Conservation (phyloP, 148 eudicot genomes). For the Simmondsia chinensis region DNA sequence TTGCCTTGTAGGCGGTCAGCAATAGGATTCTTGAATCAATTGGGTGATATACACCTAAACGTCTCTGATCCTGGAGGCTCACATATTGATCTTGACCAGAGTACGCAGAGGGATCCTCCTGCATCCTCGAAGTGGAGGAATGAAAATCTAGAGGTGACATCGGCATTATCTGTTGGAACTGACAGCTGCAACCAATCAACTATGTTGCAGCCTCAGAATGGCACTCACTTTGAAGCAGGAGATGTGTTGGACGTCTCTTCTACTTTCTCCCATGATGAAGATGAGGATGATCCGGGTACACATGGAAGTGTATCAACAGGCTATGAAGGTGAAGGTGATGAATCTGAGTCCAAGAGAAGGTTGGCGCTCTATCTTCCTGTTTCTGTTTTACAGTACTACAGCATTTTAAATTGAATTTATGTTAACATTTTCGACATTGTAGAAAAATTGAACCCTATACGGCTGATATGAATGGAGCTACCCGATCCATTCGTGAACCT, state of each 20-base stretch:
- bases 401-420: background rate
- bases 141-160: slow-evolving; percentile 29
- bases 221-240: slow-evolving; percentile 17
- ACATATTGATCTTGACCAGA: too few relatives aligned
- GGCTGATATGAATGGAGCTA: slow-evolving; percentile 46
- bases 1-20: slow-evolving; percentile 29
- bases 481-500: slow-evolving; percentile 61
- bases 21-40: slow-evolving; percentile 26
- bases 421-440: background rate
- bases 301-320: slow-evolving; percentile 53
- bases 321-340: slow-evolving; percentile 55
- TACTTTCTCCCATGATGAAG: slow-evolving; percentile 48
- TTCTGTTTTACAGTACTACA: background rate
- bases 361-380: slow-evolving; percentile 1
- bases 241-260: slow-evolving; percentile 32
- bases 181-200: slow-evolving; percentile 18
- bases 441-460: slow-evolving; percentile 55
- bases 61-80: slow-evolving; percentile 22
- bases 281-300: slow-evolving; percentile 40
- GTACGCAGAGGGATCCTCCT: too few relatives aligned
- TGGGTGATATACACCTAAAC: slow-evolving; percentile 21
- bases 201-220: slow-evolving; percentile 19
- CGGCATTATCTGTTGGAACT: slow-evolving; percentile 16
- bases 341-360: slow-evolving; percentile 65
- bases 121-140: slow-evolving; percentile 25